These are phyloP conservation scores for Cytospora leucostoma DNA, from an alignment of 2,329 filamentous ascomycete species.

Conservation along the genomic window DNA sequence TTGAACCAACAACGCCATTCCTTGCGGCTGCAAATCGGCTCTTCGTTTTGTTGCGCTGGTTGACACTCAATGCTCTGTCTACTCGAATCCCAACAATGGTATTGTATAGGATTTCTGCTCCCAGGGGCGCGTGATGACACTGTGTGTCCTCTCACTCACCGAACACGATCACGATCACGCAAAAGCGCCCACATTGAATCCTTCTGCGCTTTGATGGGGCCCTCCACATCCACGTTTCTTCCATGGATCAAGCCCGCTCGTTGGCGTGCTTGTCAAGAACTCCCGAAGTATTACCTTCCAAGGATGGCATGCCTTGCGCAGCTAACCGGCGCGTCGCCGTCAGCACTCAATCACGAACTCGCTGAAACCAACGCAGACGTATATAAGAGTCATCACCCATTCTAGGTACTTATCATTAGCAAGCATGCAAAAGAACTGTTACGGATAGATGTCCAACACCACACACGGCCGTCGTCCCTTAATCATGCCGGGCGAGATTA, in stretches of 20 bases:
- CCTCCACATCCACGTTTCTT: background rate
- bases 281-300: too few species aligned
- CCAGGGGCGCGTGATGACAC: background rate
- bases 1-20: background rate
- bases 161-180: too few species aligned
- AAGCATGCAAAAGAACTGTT: background rate
- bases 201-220: background rate
- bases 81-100: background rate
- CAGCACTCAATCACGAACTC: too few species aligned
- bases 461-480: slow-evolving; percentile 3
- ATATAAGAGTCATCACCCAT: background rate
- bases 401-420: background rate
- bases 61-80: background rate
- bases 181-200: background rate
- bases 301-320: too few species aligned
- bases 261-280: background rate
- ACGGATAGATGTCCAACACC: background rate
- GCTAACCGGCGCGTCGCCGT: too few species aligned
- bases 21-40: background rate
- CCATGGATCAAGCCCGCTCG: background rate
- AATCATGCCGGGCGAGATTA: slow-evolving; percentile 7
- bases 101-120: background rate
- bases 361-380: too few species aligned
- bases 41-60: background rate
- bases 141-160: background rate